These are phyloP conservation scores for Didymella sp. DNA, from an alignment of 2,329 filamentous ascomycete species.

Conservation along the genomic window DNA sequence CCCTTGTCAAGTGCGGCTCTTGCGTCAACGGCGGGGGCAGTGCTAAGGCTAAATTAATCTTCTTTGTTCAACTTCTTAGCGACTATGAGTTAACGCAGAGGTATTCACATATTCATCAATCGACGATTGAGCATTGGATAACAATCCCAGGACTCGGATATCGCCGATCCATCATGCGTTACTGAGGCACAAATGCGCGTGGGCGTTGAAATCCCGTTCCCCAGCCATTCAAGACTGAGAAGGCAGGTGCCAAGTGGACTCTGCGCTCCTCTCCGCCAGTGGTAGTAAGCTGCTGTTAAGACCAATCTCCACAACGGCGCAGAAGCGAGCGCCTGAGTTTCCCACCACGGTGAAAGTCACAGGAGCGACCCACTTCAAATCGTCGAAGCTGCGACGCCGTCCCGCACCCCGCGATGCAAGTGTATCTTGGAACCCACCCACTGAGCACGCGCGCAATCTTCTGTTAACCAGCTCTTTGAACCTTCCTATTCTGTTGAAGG, in stretches of 20 bases:
- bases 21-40: slow-evolving; percentile 11
- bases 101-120: neutral
- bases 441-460: slow-evolving; percentile 16
- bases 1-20: slow-evolving; percentile 16
- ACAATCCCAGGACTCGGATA: neutral
- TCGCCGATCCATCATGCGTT: slow-evolving; percentile 12
- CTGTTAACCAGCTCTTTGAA: slow-evolving; percentile 17
- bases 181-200: slow-evolving; percentile 13
- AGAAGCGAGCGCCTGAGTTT: slow-evolving; percentile 28
- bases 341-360: slow-evolving; percentile 28
- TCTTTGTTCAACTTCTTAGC: neutral
- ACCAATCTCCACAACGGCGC: slow-evolving; percentile 30
- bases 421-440: slow-evolving; percentile 16
- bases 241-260: slow-evolving; percentile 25
- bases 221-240: slow-evolving; percentile 21
- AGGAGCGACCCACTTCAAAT: slow-evolving; percentile 33
- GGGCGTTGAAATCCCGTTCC: slow-evolving; percentile 17
- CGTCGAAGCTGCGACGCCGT: slow-evolving; percentile 26
- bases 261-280: slow-evolving; percentile 22
- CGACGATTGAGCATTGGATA: slow-evolving; percentile 7
- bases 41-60: neutral
- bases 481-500: slow-evolving; percentile 31
- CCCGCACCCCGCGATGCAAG: slow-evolving; percentile 32
- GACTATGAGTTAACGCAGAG: neutral
- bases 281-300: slow-evolving; percentile 21